Evolutionary conservation across 345 rosid genomes (phyloP).

Genomic region (Fremontodendron californicum): DNA sequence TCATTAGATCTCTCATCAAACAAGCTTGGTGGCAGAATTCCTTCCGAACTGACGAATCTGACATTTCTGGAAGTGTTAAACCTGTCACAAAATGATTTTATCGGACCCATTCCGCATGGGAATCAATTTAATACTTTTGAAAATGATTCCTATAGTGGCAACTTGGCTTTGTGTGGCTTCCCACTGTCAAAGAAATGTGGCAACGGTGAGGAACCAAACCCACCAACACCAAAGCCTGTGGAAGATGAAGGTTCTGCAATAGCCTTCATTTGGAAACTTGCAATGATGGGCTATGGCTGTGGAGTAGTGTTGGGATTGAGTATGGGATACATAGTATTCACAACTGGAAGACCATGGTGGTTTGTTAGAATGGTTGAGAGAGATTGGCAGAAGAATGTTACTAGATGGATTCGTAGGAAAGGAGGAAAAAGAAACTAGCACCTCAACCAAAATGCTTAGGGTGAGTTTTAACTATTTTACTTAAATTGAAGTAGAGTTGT

Average conservation of each 20-base stretch:
- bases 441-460: too few species aligned
- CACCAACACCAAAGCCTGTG: too few species aligned
- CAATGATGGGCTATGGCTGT: not conserved
- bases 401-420: not conserved
- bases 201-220: not conserved
- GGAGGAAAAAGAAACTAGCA: not conserved
- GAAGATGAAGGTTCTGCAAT: not conserved
- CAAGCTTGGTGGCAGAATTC: slow-evolving; percentile 8
- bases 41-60: not conserved
- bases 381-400: not conserved
- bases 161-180: not conserved
- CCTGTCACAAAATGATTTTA: not conserved
- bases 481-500: not conserved
- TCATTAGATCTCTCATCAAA: slow-evolving; percentile 18
- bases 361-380: not conserved
- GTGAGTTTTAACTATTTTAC: not conserved
- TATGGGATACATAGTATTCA: not conserved
- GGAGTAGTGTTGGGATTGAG: not conserved
- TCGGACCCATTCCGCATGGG: slow-evolving; percentile 1
- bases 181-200: not conserved
- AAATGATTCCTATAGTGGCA: not conserved
- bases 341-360: slow-evolving; percentile 4
- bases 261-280: not conserved
- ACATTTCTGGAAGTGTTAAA: not conserved
- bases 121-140: not conserved